Percentiles rank a stretch among this genome's conserved stretches.
Evolutionary conservation across 2,329 filamentous ascomycete species (phyloP).

Genomic region (Drechslerella dactyloides): DNA sequence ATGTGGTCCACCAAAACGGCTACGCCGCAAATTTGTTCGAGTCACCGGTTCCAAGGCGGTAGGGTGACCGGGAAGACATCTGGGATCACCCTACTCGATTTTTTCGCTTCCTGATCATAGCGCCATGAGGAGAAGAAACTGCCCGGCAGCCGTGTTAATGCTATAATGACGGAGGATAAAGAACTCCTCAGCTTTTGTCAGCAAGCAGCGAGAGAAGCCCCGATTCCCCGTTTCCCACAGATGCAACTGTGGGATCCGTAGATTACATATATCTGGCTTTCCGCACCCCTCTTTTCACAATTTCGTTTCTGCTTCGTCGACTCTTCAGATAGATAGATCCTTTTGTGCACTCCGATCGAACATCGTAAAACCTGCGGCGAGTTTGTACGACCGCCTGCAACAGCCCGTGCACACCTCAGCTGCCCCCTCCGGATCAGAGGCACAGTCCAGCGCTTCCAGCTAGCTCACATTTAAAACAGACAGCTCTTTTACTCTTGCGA

Average conservation of each 20-base stretch:
- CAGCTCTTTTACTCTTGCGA: conserved; percentile 10
- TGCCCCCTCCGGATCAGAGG: conserved; percentile 15
- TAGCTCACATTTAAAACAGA: conserved; percentile 2
- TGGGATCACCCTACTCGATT: conserved; percentile 34
- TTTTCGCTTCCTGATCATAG: neutral
- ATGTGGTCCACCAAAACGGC: conserved; percentile 40
- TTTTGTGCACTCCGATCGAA: conserved; percentile 4
- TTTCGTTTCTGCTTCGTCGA: conserved; percentile 39
- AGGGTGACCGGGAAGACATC: conserved; percentile 50
- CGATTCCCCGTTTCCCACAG: conserved; percentile 1
- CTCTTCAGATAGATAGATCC: conserved; percentile 35
- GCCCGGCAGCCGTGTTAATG: conserved; percentile 17
- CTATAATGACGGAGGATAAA: conserved; percentile 7
- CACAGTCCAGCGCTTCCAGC: conserved; percentile 2
- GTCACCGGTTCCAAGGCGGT: conserved; percentile 50
- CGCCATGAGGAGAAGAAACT: conserved; percentile 32
- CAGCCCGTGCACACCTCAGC: conserved; percentile 18
- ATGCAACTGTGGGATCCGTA: neutral
- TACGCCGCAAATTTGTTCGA: conserved; percentile 36
- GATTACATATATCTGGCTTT: conserved; percentile 40
- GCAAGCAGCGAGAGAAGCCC: neutral
- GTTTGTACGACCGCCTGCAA: conserved; percentile 43
- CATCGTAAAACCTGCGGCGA: conserved; percentile 30
- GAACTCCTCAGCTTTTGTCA: conserved; percentile 21
- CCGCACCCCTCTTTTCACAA: conserved; percentile 22